Evolutionary conservation across 768 basidiomycete species (phyloP), one percentile per base, ranked within the genome.

Genomic region (Suillus alpinus): DNA sequence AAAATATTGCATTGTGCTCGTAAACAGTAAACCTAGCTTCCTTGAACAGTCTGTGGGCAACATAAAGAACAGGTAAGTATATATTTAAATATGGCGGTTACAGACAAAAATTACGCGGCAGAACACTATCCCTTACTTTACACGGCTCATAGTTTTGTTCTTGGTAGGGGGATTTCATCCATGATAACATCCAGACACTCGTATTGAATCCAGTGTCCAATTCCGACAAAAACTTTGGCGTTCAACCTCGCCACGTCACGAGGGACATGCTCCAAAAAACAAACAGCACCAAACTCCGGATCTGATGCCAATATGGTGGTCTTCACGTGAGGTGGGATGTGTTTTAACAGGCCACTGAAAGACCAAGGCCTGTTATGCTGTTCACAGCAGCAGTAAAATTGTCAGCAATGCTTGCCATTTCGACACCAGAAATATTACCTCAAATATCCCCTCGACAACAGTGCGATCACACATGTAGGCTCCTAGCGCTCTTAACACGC

Each of bases 301-400:
- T 59, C 59, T 32, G 59, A 56, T 18, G 26, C 31, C 34, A 59
- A 29, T 10, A 59, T n/a, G 7, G 39, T 20, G 29, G 43, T 16
- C 29, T 57, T 59, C 20, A 58, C 49, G 13, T 59, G 39, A 31
- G 59, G 4, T 6, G 37, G 34, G 29, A 53, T 29, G 23, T 26
- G 9, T 36, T 23, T 39, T 9, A 58, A 41, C 18, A 43, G 56
- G 56, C 41, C 18, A 6, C 36, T 31, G 59, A 59, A 59, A 40
- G 59, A 31, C 57, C 40, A 59, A 7, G 59, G 59, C 10, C 1
- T 8, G 31, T 58, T 59, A 18, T 59, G 36, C 59, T 59, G 20
- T 34, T 26, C 2, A 36, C 34, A 18, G 6, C 16, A 37, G 6
- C 6, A 2, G 13, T 13, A 14, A 31, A 53, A 4, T 14, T 5